These are phyloP conservation scores for Zygnema circumcarinatum DNA, from an alignment of 139 green algal species.

Conservation along the genomic window DNA sequence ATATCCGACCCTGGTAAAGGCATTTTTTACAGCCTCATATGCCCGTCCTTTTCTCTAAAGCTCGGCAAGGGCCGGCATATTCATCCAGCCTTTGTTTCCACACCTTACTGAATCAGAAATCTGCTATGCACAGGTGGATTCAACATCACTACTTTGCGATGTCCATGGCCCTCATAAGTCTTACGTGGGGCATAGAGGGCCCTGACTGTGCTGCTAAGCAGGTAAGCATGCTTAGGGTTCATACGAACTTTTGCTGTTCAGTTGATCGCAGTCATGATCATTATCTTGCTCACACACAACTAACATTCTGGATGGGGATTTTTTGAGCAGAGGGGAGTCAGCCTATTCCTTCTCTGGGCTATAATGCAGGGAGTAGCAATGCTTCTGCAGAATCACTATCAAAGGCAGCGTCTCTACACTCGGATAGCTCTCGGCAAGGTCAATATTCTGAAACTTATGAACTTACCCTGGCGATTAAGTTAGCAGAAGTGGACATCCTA, in stretches of 20 bases:
- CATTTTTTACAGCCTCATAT: too few relatives aligned
- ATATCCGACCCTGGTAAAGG: conserved; percentile 84
- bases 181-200: conserved; percentile 85
- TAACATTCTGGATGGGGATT: too few relatives aligned
- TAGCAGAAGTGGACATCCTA: conserved; percentile 25
- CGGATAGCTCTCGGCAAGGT: conserved; percentile 62
- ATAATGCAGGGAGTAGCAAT: conserved; percentile 59
- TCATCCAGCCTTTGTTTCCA: too few relatives aligned
- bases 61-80: too few relatives aligned
- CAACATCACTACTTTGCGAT: conserved; percentile 92
- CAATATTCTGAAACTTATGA: conserved; percentile 8
- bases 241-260: too few relatives aligned
- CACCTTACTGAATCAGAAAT: too few relatives aligned
- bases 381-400: conserved; percentile 64
- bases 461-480: conserved; percentile 31
- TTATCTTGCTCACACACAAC: too few relatives aligned
- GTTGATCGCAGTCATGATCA: too few relatives aligned
- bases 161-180: conserved; percentile 75
- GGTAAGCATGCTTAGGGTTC: conserved; percentile 6
- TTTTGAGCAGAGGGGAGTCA: conserved; percentile 22
- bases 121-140: conserved; percentile 79
- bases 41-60: too few relatives aligned
- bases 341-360: conserved; percentile 54
- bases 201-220: conserved; percentile 50
- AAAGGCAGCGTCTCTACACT: conserved; percentile 57